Percentiles rank a stretch among this genome's conserved stretches.
phyloP scores from a whole-genome alignment of 2,329 filamentous ascomycete species.

The Juglanconis sp. region DNA sequence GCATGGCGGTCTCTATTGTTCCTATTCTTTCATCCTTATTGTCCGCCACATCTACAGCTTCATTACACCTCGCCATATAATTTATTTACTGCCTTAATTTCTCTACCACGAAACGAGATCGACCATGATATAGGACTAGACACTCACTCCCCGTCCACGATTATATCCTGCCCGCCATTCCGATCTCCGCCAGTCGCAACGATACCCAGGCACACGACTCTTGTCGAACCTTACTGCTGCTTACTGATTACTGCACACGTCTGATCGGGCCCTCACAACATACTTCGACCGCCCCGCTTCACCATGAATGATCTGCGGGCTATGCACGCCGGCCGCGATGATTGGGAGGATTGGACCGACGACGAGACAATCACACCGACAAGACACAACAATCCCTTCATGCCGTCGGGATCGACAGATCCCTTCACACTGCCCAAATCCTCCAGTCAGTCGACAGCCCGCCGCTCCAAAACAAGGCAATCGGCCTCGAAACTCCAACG shows the following conservation, averaged over 20 bases:
- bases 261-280: not conserved
- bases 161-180: not conserved
- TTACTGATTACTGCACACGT: not conserved
- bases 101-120: not conserved
- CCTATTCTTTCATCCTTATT: conserved; percentile 1
- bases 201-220: not conserved
- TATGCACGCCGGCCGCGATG: conserved; percentile 29
- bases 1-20: conserved; percentile 7
- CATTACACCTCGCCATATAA: not conserved
- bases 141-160: not conserved
- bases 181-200: not conserved
- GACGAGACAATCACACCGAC: conserved; percentile 39
- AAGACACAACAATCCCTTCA: conserved; percentile 28
- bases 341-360: conserved; percentile 55
- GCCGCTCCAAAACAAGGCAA: conserved; percentile 29
- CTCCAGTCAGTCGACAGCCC: not conserved
- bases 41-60: not conserved
- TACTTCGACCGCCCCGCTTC: conserved; percentile 12
- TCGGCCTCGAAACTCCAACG: conserved; percentile 41
- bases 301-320: conserved; percentile 10
- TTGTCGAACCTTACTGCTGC: not conserved
- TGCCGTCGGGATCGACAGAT: conserved; percentile 7
- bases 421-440: conserved; percentile 2
- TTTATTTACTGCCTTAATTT: not conserved
- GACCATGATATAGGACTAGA: not conserved